A percentile compares a stretch with the other conserved stretches of the same genome.
Conservation (phyloP, 2,329 filamentous ascomycete species). For the Diplodia scrobiculata region DNA sequence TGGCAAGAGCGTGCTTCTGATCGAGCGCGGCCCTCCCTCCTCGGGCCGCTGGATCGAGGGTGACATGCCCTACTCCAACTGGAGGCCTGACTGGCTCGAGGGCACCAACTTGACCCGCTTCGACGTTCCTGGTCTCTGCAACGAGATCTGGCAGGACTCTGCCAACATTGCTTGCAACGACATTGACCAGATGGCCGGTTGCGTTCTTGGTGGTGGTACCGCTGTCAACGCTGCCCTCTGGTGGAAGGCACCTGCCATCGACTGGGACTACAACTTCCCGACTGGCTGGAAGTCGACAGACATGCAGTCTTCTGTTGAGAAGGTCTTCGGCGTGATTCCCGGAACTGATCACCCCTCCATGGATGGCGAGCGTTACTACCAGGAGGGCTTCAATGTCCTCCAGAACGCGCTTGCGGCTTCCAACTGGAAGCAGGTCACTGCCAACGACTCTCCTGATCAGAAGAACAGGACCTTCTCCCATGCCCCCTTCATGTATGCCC, state of each 20-base stretch:
- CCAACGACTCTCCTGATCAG: slow-evolving; percentile 60
- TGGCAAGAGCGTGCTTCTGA: slow-evolving; percentile 65
- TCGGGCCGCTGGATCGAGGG: slow-evolving; percentile 66
- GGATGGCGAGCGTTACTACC: slow-evolving; percentile 68
- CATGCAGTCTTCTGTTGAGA: slow-evolving; percentile 60
- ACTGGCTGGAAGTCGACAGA: slow-evolving; percentile 68
- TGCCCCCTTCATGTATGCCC: slow-evolving; percentile 67
- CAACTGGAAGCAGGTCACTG: slow-evolving; percentile 65
- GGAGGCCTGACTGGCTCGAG: slow-evolving; percentile 56
- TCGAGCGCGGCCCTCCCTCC: slow-evolving; percentile 55
- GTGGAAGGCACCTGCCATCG: slow-evolving; percentile 65
- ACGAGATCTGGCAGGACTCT: slow-evolving; percentile 68
- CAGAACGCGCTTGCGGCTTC: slow-evolving; percentile 59
- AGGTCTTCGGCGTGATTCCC: slow-evolving; percentile 69
- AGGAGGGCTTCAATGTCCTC: slow-evolving; percentile 66
- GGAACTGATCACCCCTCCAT: slow-evolving; percentile 67
- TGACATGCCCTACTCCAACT: slow-evolving; percentile 47
- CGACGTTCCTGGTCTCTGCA: slow-evolving; percentile 71
- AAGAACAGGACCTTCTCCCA: slow-evolving; percentile 68
- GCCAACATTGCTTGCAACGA: slow-evolving; percentile 67
- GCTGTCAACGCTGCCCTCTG: slow-evolving; percentile 69
- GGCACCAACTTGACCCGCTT: slow-evolving; percentile 68
- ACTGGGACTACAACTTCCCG: slow-evolving; percentile 75
- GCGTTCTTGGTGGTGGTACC: slow-evolving; percentile 68
- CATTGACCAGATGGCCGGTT: slow-evolving; percentile 72